A percentile compares a stretch with the other conserved stretches of the same genome.
These are phyloP conservation scores for Aspergillus pseudoglaucus DNA, from an alignment of 2,329 filamentous ascomycete genomes.

Conservation along the genomic window DNA sequence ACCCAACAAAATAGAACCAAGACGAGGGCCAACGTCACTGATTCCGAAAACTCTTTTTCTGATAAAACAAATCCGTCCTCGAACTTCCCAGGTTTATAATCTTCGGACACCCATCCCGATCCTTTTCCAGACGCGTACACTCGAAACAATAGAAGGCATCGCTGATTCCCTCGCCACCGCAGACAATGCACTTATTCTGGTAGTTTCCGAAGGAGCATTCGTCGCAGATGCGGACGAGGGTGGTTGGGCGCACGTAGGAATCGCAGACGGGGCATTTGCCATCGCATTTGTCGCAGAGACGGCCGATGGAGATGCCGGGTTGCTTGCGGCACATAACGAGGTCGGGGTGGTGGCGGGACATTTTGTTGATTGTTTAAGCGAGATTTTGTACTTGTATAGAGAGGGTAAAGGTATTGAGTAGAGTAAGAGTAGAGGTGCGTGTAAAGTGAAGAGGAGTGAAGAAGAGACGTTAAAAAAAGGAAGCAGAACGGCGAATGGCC, in stretches of 20 bases:
- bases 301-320: slow-evolving; percentile 92
- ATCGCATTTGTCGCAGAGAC: slow-evolving; percentile 99
- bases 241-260: slow-evolving; percentile 95
- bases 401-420: neutral
- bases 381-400: neutral
- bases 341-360: slow-evolving; percentile 96
- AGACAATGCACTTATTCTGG: slow-evolving; percentile 99
- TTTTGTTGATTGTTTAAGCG: slow-evolving; percentile 34
- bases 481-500: slow-evolving; percentile 21
- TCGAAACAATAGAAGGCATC: slow-evolving; percentile 99
- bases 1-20: neutral
- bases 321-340: slow-evolving; percentile 99
- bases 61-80: slow-evolving; percentile 81
- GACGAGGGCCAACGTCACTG: slow-evolving; percentile 24
- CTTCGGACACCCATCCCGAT: slow-evolving; percentile 95
- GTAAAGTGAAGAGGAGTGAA: slow-evolving; percentile 1
- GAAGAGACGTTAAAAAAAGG: slow-evolving; percentile 4
- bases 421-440: neutral
- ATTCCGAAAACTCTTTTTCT: slow-evolving; percentile 57
- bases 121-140: slow-evolving; percentile 93
- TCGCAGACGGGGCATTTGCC: slow-evolving; percentile 99
- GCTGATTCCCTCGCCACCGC: slow-evolving; percentile 94
- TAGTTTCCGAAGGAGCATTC: slow-evolving; percentile 99
- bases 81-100: slow-evolving; percentile 97
- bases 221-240: slow-evolving; percentile 95